Evolutionary conservation across 2,329 filamentous ascomycete genomes (phyloP).

Genomic region (Colletotrichum sp.): DNA sequence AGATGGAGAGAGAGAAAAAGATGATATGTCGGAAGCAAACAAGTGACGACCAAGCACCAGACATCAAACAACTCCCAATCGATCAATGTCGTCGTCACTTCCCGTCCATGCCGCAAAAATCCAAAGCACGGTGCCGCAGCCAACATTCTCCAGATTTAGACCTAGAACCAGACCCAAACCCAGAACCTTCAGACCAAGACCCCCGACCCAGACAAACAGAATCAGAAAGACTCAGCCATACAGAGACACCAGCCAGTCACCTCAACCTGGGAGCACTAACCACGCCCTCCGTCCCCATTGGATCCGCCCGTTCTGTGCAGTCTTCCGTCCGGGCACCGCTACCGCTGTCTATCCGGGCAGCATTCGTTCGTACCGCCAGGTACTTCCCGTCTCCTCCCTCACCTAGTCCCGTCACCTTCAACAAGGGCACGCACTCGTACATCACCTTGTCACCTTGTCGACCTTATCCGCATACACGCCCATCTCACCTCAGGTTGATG

Average conservation of each 20-base stretch:
- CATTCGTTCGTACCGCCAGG: neutral
- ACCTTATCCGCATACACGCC: slow-evolving; percentile 14
- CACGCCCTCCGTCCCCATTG: neutral
- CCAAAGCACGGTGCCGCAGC: neutral
- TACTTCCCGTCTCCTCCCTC: neutral
- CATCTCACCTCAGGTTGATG: slow-evolving; percentile 11
- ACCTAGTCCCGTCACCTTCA: neutral
- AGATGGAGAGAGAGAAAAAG: neutral
- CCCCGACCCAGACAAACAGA: neutral
- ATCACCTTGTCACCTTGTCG: neutral
- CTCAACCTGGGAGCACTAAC: neutral
- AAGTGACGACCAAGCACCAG: neutral
- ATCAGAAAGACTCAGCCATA: neutral
- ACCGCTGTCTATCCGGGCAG: neutral
- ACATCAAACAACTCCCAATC: neutral
- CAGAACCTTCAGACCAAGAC: neutral
- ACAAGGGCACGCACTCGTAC: neutral
- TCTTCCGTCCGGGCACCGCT: neutral
- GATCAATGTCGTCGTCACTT: neutral
- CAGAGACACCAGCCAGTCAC: neutral
- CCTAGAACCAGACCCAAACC: neutral
- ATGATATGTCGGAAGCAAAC: neutral
- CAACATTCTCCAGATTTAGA: neutral
- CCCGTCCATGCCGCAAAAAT: neutral
- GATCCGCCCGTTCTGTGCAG: neutral